These are phyloP conservation scores for Scutellaria galericulata DNA, from an alignment of 257 asterid species.

Conservation along the genomic window DNA sequence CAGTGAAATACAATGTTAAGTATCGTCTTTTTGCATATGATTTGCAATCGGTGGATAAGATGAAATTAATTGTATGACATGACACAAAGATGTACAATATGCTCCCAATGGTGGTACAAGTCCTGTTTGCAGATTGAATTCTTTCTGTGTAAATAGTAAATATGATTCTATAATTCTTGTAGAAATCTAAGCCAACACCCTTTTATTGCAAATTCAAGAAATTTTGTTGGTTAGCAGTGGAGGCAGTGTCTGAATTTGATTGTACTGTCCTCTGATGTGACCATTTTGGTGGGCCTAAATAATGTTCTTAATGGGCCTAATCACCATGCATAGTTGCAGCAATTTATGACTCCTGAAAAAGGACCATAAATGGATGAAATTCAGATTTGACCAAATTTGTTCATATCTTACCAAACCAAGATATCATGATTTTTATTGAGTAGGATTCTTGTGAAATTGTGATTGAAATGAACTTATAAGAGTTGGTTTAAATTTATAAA, in stretches of 20 bases:
- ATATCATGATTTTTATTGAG: too few species aligned
- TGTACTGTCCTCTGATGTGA: slow-evolving; percentile 16
- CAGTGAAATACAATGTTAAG: too few species aligned
- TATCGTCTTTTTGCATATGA: too few species aligned
- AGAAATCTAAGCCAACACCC: slow-evolving; percentile 26
- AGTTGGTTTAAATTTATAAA: too few species aligned
- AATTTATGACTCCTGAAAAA: slow-evolving; percentile 8
- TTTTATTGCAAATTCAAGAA: slow-evolving; percentile 7
- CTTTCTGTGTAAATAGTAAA: slow-evolving; percentile 22
- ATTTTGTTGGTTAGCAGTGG: slow-evolving; percentile 32
- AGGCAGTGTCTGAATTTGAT: slow-evolving; percentile 12
- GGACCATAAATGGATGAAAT: too few species aligned
- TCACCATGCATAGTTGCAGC: not conserved
- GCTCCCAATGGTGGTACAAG: slow-evolving; percentile 20
- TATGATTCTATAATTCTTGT: slow-evolving; percentile 19
- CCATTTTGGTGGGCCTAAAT: slow-evolving; percentile 30
- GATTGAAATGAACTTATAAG: too few species aligned
- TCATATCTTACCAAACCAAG: not conserved
- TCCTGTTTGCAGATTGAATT: slow-evolving; percentile 2
- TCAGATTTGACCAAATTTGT: slow-evolving; percentile 24
- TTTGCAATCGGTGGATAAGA: slow-evolving; percentile 34
- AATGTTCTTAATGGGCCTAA: slow-evolving; percentile 30
- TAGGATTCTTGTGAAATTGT: too few species aligned
- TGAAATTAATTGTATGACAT: slow-evolving; percentile 32
- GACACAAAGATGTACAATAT: slow-evolving; percentile 32